Evolutionary conservation across 2,329 filamentous ascomycete species (phyloP).

Genomic region (Sarocladium strictum): DNA sequence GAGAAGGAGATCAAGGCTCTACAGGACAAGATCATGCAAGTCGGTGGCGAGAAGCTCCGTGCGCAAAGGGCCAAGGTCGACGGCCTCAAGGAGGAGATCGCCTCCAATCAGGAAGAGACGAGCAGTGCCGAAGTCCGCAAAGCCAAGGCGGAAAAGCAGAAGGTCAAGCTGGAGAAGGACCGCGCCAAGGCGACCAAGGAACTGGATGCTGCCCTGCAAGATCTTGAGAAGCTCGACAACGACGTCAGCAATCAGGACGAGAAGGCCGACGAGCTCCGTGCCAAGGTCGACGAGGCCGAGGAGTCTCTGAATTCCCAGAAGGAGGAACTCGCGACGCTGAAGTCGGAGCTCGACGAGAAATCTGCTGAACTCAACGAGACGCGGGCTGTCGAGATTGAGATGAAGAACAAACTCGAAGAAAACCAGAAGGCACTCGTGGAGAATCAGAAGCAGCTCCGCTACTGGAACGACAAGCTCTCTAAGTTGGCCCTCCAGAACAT

Average conservation of each 20-base stretch:
- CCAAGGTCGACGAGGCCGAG: conserved; percentile 75
- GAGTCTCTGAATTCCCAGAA: conserved; percentile 73
- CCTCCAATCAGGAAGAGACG: conserved; percentile 71
- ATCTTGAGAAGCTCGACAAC: conserved; percentile 71
- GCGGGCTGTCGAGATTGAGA: conserved; percentile 87
- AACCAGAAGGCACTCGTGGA: conserved; percentile 84
- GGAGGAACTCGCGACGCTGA: conserved; percentile 71
- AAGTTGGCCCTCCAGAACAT: conserved; percentile 82
- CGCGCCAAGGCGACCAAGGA: conserved; percentile 74
- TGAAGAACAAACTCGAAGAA: conserved; percentile 96
- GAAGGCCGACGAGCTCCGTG: conserved; percentile 66
- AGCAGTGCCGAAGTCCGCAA: conserved; percentile 82
- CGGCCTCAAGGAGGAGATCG: conserved; percentile 77
- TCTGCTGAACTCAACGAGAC: conserved; percentile 81
- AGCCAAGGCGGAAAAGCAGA: conserved; percentile 91
- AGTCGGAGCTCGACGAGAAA: conserved; percentile 82
- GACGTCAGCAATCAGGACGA: conserved; percentile 74
- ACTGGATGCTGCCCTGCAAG: conserved; percentile 61
- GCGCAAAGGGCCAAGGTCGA: conserved; percentile 89
- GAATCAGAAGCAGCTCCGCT: conserved; percentile 74
- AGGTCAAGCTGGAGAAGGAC: conserved; percentile 79
- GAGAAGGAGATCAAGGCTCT: conserved; percentile 89
- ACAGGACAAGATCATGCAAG: conserved; percentile 97
- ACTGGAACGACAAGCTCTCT: conserved; percentile 85
- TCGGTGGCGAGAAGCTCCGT: conserved; percentile 88